phyloP scores from a whole-genome alignment of 148 eudicot genomes.

The Persicaria maculosa region DNA sequence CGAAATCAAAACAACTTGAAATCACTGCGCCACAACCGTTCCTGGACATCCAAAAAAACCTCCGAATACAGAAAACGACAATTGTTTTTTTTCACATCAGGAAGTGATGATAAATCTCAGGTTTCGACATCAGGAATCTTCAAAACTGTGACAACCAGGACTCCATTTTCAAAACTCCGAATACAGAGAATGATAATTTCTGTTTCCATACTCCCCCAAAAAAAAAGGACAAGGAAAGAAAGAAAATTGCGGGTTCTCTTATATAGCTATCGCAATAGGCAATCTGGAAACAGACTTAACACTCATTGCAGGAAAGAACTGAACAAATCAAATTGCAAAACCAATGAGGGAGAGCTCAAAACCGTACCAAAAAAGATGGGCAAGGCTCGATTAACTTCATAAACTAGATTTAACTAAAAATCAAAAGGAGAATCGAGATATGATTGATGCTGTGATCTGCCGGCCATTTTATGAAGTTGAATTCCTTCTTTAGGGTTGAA shows the following conservation, averaged over 20 bases:
- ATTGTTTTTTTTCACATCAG: background rate
- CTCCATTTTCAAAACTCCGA: background rate
- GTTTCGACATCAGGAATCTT: constrained; percentile 1
- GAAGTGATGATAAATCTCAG: background rate
- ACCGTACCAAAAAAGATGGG: constrained; percentile 29
- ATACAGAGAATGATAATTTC: background rate
- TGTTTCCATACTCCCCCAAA: background rate
- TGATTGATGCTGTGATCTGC: constrained; percentile 18
- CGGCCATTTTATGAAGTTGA: constrained; percentile 12
- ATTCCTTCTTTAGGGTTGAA: constrained; percentile 19
- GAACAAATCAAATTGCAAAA: constrained; percentile 10
- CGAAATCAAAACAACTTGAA: background rate
- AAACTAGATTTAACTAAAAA: constrained; percentile 22
- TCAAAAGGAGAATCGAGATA: background rate
- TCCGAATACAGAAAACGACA: background rate
- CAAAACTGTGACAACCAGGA: background rate
- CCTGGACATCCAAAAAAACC: background rate
- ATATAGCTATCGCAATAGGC: background rate
- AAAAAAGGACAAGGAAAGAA: background rate
- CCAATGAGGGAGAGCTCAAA: too few relatives aligned
- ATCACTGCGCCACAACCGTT: too few relatives aligned
- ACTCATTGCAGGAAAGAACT: constrained; percentile 9
- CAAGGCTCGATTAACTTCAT: constrained; percentile 53
- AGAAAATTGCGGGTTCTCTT: background rate
- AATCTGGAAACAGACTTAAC: background rate